Evolutionary conservation across 73 alveolate genomes (phyloP).

Genomic region (Breviolum minutum): DNA sequence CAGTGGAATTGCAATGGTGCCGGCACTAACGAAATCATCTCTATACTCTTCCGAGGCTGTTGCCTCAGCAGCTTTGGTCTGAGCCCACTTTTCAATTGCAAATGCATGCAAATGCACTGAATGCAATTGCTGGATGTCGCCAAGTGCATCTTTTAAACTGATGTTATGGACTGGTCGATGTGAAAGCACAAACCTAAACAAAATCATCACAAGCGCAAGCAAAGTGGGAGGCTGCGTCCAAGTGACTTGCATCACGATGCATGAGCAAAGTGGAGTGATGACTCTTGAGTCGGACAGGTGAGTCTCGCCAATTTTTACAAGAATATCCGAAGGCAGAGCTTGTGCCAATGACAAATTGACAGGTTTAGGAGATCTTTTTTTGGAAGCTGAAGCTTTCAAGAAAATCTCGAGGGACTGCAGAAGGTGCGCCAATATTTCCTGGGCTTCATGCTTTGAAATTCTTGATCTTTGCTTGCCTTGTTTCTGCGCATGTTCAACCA

Average conservation of each 20-base stretch:
- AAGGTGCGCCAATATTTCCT: slow-evolving; percentile 36
- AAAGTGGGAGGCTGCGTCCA: neutral
- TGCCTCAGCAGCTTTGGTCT: neutral
- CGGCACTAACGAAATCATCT: slow-evolving; percentile 79
- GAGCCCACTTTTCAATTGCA: too few relatives aligned
- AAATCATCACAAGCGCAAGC: neutral
- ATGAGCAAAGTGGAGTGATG: slow-evolving; percentile 27
- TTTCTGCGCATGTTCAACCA: too few relatives aligned
- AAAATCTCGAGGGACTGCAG: slow-evolving; percentile 42
- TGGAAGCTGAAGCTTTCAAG: slow-evolving; percentile 9
- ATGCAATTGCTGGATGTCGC: too few relatives aligned
- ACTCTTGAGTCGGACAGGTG: slow-evolving; percentile 59
- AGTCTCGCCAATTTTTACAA: slow-evolving; percentile 69
- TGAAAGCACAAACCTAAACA: too few relatives aligned
- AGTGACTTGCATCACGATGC: slow-evolving; percentile 62
- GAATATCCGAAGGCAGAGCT: slow-evolving; percentile 63
- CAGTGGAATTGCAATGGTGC: slow-evolving; percentile 66
- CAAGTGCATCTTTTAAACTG: neutral
- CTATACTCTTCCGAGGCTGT: slow-evolving; percentile 66
- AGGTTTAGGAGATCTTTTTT: neutral
- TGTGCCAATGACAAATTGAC: slow-evolving; percentile 50
- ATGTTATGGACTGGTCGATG: neutral
- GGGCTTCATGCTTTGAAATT: slow-evolving; percentile 15
- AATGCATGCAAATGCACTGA: too few relatives aligned
- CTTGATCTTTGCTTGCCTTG: too few relatives aligned